Conservation (phyloP, 2,329 filamentous ascomycete genomes). For the Colletotrichum sp. region DNA sequence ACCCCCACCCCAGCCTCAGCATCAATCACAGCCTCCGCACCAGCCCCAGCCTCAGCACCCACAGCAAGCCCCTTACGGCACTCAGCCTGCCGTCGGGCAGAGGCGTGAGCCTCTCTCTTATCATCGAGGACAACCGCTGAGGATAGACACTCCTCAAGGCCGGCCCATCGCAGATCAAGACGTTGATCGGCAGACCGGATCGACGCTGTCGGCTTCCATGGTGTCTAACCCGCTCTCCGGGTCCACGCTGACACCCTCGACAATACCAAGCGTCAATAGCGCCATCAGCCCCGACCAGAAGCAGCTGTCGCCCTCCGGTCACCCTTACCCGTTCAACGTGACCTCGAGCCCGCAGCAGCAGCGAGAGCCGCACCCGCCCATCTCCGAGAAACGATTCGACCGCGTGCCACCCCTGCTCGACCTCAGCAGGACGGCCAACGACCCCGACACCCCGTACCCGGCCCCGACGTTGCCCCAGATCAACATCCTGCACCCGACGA, state of each 20-base stretch:
- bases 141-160: conserved; percentile 68
- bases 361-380: conserved; percentile 29
- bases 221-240: background rate
- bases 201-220: background rate
- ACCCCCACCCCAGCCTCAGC: conserved; percentile 26
- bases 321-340: background rate
- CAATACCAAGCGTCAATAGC: conserved; percentile 60
- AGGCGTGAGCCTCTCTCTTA: conserved; percentile 64
- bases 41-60: conserved; percentile 12
- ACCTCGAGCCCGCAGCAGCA: conserved; percentile 30
- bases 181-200: conserved; percentile 62
- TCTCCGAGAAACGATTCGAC: conserved; percentile 61
- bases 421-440: conserved; percentile 50
- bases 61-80: conserved; percentile 32
- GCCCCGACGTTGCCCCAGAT: conserved; percentile 58
- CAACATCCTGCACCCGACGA: conserved; percentile 56
- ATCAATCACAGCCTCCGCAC: conserved; percentile 27
- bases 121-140: conserved; percentile 66
- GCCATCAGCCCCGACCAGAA: conserved; percentile 60
- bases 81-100: conserved; percentile 34
- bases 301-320: conserved; percentile 52
- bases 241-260: conserved; percentile 38
- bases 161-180: conserved; percentile 56
- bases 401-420: conserved; percentile 68
- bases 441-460: conserved; percentile 61